Evolutionary conservation across 345 rosid species (phyloP).

Genomic region (Trapa incisa): DNA sequence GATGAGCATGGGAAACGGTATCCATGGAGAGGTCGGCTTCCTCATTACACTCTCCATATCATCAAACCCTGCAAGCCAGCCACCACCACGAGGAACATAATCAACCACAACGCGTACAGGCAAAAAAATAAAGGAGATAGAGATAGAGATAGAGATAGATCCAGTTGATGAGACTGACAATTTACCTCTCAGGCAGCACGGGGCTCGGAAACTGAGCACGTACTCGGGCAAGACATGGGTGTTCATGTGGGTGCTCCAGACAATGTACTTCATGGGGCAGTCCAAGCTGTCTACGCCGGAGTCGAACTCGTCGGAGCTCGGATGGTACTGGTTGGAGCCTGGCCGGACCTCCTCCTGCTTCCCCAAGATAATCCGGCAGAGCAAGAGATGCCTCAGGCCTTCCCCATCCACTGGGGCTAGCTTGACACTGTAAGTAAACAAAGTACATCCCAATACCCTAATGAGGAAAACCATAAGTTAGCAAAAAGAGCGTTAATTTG

Average conservation of each 20-base stretch:
- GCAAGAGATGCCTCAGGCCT: constrained; percentile 53
- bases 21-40: constrained; percentile 60
- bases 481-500: not conserved
- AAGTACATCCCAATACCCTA: not conserved
- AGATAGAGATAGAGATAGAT: too few relatives aligned
- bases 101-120: too few relatives aligned
- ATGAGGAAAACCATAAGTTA: not conserved
- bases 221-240: constrained; percentile 61
- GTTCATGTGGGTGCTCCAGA: constrained; percentile 67
- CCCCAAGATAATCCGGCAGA: constrained; percentile 64
- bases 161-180: not conserved
- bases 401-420: constrained; percentile 29
- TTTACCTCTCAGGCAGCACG: constrained; percentile 17
- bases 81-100: not conserved
- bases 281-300: constrained; percentile 47
- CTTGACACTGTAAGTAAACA: constrained; percentile 28
- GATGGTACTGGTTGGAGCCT: constrained; percentile 41
- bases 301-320: constrained; percentile 55
- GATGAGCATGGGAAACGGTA: constrained; percentile 55
- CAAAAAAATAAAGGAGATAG: too few relatives aligned
- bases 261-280: constrained; percentile 44
- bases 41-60: constrained; percentile 16
- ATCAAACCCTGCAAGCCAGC: constrained; percentile 18
- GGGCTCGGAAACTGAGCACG: constrained; percentile 45
- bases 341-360: constrained; percentile 44